Conservation (phyloP, 805 yeast species). For the baker's yeast (Saccharomyces cerevisiae) region DNA sequence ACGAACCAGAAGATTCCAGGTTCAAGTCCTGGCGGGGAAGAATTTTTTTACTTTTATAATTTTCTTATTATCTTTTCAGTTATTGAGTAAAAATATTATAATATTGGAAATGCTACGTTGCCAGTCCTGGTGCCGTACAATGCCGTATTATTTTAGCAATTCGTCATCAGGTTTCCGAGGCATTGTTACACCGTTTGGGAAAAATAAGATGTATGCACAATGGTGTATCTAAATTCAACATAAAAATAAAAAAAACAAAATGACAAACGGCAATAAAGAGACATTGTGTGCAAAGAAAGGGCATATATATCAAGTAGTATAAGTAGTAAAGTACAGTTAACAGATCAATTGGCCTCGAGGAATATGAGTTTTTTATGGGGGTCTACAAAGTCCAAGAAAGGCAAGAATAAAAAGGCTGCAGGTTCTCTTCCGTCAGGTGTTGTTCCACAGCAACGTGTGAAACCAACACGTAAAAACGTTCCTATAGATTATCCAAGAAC, state of each 20-base stretch:
- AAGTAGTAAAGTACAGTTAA: background rate
- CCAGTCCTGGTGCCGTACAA: background rate
- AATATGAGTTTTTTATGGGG: background rate
- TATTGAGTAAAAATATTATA: background rate
- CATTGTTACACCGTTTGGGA: background rate
- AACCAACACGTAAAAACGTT: background rate
- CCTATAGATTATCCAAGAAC: conserved; percentile 21
- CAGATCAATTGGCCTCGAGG: background rate
- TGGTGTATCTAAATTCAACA: background rate
- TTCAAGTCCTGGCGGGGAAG: conserved; percentile 49
- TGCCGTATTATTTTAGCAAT: background rate
- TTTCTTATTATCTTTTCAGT: background rate
- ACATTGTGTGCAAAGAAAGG: background rate
- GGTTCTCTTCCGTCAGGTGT: background rate
- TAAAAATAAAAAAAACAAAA: background rate
- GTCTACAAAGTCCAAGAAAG: background rate
- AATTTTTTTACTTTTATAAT: conserved; percentile 5
- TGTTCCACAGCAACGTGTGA: background rate
- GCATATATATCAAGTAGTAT: background rate
- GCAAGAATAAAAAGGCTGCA: background rate
- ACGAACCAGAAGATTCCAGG: conserved; percentile 50
- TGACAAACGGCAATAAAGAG: background rate
- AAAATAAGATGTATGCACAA: background rate
- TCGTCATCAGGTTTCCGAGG: background rate
- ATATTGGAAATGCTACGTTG: background rate